phyloP scores from a whole-genome alignment of 257 asterid species.

The Fraxinus excelsior region DNA sequence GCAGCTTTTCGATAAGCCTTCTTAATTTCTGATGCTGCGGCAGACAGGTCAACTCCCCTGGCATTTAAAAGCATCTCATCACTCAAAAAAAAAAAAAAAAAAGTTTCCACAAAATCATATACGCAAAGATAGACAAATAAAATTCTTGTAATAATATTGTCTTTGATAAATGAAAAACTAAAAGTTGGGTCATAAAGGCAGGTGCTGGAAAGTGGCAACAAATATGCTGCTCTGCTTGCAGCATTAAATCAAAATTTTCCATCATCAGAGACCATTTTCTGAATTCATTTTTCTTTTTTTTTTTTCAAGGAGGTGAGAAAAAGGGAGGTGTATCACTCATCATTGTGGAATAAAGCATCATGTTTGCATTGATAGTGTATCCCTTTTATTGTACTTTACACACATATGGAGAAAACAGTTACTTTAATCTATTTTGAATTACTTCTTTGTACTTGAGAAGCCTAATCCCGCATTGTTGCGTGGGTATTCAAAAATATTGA shows the following conservation, averaged over 20 bases:
- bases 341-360: background rate
- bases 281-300: background rate
- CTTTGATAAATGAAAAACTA: background rate
- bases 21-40: slow-evolving; percentile 77
- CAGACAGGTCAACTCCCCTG: slow-evolving; percentile 92
- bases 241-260: background rate
- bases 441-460: background rate
- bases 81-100: background rate
- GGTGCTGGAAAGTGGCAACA: background rate
- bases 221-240: background rate
- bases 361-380: background rate
- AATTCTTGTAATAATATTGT: background rate
- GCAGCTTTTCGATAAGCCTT: slow-evolving; percentile 96
- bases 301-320: rapidly evolving
- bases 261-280: background rate
- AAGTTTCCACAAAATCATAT: background rate
- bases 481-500: background rate
- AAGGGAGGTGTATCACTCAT: background rate
- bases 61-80: slow-evolving; percentile 24
- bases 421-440: background rate
- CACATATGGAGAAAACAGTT: background rate
- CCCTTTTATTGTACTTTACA: background rate
- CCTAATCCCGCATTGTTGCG: background rate
- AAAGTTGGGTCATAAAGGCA: background rate
- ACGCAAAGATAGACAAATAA: background rate